Percentiles rank a stretch among this genome's conserved stretches.
phyloP scores from a whole-genome alignment of 129 eudicot species.

The Pittosporum tobira region DNA sequence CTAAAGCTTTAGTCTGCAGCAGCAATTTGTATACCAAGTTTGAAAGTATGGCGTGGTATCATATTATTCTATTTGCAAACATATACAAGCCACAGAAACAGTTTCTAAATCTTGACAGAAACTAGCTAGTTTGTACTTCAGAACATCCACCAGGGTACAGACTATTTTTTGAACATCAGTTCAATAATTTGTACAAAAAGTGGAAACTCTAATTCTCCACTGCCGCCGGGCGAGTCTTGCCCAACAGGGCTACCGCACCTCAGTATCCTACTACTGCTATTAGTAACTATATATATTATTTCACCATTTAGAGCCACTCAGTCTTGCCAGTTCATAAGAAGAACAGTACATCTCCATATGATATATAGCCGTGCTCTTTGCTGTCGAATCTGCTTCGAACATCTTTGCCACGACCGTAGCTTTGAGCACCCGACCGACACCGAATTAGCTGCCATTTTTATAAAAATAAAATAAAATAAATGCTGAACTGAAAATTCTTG shows the following conservation, averaged over 20 bases:
- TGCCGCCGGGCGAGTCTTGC: neutral
- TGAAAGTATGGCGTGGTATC: too few relatives aligned
- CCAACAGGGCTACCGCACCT: neutral
- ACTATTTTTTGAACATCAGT: too few relatives aligned
- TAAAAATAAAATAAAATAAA: neutral
- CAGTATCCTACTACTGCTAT: neutral
- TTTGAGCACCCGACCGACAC: constrained; percentile 36
- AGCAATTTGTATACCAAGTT: too few relatives aligned
- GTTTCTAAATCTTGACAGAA: too few relatives aligned
- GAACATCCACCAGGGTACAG: too few relatives aligned
- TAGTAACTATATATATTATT: neutral
- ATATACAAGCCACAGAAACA: too few relatives aligned
- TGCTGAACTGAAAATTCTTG: neutral
- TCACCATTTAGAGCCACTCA: constrained; percentile 15
- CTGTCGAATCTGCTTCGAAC: constrained; percentile 57
- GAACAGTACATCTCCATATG: constrained; percentile 79
- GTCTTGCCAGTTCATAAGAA: constrained; percentile 74
- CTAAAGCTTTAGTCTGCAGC: too few relatives aligned
- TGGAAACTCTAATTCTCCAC: neutral
- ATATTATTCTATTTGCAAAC: too few relatives aligned
- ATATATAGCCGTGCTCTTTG: constrained; percentile 69
- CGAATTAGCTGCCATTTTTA: constrained; percentile 32
- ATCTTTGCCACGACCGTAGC: constrained; percentile 33
- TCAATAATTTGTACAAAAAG: too few relatives aligned
- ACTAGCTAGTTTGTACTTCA: too few relatives aligned